These are phyloP conservation scores for Nitzschia inconspicua DNA, from an alignment of 108 stramenopile genomes.

Conservation along the genomic window DNA sequence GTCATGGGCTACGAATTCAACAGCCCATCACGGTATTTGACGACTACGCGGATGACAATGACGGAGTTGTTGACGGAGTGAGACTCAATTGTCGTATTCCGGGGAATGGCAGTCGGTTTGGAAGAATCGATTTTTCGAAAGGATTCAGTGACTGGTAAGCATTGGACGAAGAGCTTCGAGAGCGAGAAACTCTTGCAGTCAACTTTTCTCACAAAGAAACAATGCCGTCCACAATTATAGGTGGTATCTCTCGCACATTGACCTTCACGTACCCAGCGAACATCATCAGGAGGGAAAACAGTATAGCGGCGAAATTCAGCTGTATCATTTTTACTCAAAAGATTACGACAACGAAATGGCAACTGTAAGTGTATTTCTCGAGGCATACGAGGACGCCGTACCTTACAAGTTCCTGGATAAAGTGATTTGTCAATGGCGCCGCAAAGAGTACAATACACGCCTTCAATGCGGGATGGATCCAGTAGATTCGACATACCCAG, in stretches of 20 bases:
- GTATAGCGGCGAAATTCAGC: constrained; percentile 43
- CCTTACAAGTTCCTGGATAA: constrained; percentile 35
- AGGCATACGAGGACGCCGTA: constrained; percentile 29
- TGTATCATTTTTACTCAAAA: constrained; percentile 35
- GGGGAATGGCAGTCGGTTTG: constrained; percentile 23
- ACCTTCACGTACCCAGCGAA: constrained; percentile 40
- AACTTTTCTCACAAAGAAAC: too few relatives aligned
- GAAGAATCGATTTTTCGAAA: constrained; percentile 35
- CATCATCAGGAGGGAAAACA: constrained; percentile 49
- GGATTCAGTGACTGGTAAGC: constrained; percentile 51
- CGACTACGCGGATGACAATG: not conserved
- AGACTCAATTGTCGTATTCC: constrained; percentile 12
- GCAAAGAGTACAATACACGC: constrained; percentile 31
- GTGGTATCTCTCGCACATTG: constrained; percentile 41
- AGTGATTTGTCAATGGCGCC: constrained; percentile 46
- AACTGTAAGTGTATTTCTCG: constrained; percentile 31
- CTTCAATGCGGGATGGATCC: constrained; percentile 27
- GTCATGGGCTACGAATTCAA: constrained; percentile 31
- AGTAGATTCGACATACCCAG: constrained; percentile 16
- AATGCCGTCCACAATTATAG: too few relatives aligned
- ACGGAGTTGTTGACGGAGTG: constrained; percentile 2
- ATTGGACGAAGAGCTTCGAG: too few relatives aligned
- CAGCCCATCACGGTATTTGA: constrained; percentile 25
- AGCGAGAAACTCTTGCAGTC: too few relatives aligned
- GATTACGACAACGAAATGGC: constrained; percentile 29